phyloP scores from a whole-genome alignment of 164 flowering plant species.

The Cinnamomum micranthum region DNA sequence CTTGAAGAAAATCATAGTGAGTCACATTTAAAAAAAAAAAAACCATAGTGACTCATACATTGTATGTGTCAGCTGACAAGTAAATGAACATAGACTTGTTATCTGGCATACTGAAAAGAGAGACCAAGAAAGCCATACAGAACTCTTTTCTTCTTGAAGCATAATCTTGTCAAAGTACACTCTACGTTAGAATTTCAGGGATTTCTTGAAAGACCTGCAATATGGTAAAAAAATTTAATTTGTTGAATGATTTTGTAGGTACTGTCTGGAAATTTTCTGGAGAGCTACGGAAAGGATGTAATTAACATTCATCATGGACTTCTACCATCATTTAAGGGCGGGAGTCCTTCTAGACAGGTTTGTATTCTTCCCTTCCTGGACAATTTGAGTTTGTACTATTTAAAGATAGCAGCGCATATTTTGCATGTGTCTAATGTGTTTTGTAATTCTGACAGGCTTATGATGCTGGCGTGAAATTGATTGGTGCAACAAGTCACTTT shows the following conservation, averaged over 20 bases:
- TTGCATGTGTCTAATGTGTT: conserved; percentile 10
- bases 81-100: too few relatives aligned
- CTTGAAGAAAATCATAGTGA: background rate
- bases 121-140: too few relatives aligned
- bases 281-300: conserved; percentile 69
- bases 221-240: background rate
- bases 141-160: background rate
- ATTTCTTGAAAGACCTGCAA: background rate
- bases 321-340: conserved; percentile 95
- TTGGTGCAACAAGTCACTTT: conserved; percentile 95
- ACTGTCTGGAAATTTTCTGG: conserved; percentile 66
- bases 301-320: conserved; percentile 97
- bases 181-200: background rate
- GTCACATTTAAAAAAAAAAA: too few relatives aligned
- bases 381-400: background rate
- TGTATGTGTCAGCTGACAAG: background rate
- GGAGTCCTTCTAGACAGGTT: conserved; percentile 85
- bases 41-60: background rate
- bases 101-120: background rate
- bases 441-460: conserved; percentile 52
- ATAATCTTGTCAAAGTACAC: background rate
- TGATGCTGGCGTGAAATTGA: conserved; percentile 90
- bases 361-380: background rate
- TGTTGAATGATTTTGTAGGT: conserved; percentile 38
- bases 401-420: background rate